Percentiles rank a stretch among this genome's conserved stretches.
Evolutionary conservation across 441 rosid genomes (phyloP).

Genomic region (Raphanus hybrid): DNA sequence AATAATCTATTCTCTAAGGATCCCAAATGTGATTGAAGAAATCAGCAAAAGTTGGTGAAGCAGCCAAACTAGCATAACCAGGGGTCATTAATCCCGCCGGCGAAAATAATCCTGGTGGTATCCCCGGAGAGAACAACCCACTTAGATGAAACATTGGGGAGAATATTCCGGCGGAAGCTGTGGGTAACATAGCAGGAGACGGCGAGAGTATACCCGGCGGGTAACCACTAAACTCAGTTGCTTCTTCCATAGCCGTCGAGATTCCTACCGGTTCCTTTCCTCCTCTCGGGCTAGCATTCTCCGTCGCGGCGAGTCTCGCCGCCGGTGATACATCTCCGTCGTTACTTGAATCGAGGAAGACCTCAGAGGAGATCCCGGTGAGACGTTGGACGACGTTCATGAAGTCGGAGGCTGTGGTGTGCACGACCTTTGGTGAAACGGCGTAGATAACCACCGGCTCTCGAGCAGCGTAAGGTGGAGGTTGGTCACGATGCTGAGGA

Average conservation of each 20-base stretch:
- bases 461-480: constrained; percentile 33
- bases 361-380: constrained; percentile 66
- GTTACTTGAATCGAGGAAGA: constrained; percentile 44
- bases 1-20: no score
- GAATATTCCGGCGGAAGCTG: constrained; percentile 43
- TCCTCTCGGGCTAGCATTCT: constrained; percentile 62
- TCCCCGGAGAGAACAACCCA: constrained; percentile 33
- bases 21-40: constrained; percentile 56
- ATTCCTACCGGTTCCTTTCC: constrained; percentile 34
- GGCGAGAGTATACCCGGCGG: constrained; percentile 66
- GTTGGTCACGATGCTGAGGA: constrained; percentile 41
- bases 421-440: constrained; percentile 65
- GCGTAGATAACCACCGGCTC: constrained; percentile 68
- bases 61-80: constrained; percentile 39
- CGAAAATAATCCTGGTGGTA: constrained; percentile 39
- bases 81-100: constrained; percentile 50
- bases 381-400: constrained; percentile 71
- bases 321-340: constrained; percentile 72
- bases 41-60: constrained; percentile 63
- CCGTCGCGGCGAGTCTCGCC: constrained; percentile 77
- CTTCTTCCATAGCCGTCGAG: constrained; percentile 39
- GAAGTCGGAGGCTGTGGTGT: constrained; percentile 56
- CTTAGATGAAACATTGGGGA: constrained; percentile 40
- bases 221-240: constrained; percentile 35
- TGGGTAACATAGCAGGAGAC: constrained; percentile 57